These are phyloP conservation scores for Kodamaea plutei DNA, from an alignment of 1,139 yeast species.

Conservation along the genomic window DNA sequence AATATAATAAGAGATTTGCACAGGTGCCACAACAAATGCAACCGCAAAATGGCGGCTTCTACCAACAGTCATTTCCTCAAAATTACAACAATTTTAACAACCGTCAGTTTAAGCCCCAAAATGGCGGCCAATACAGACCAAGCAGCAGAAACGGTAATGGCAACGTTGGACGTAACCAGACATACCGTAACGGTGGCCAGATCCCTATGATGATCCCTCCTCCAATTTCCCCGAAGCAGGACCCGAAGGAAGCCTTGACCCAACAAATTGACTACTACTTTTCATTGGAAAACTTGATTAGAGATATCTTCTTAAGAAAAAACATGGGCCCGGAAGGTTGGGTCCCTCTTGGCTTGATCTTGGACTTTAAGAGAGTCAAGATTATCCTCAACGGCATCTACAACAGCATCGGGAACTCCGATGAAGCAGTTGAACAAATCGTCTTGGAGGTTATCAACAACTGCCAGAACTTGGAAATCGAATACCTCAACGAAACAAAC, in stretches of 20 bases:
- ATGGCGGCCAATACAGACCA: slow-evolving; percentile 25
- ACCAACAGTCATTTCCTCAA: slow-evolving; percentile 25
- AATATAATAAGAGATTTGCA: slow-evolving; percentile 13
- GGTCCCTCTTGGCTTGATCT: slow-evolving; percentile 59
- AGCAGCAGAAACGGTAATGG: slow-evolving; percentile 13
- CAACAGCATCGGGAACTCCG: slow-evolving; percentile 23
- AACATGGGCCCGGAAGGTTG: slow-evolving; percentile 77
- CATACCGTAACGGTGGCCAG: slow-evolving; percentile 19
- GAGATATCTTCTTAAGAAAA: slow-evolving; percentile 72
- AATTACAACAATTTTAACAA: slow-evolving; percentile 20
- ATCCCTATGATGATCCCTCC: slow-evolving; percentile 29
- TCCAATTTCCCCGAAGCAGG: slow-evolving; percentile 47
- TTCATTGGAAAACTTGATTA: slow-evolving; percentile 78
- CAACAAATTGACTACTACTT: slow-evolving; percentile 87
- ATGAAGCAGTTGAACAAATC: slow-evolving; percentile 21
- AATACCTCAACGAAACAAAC: slow-evolving; percentile 25
- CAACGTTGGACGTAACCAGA: slow-evolving; percentile 10
- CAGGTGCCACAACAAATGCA: slow-evolving; percentile 10
- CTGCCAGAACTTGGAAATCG: slow-evolving; percentile 39
- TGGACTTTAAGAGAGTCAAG: slow-evolving; percentile 71
- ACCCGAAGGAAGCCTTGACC: slow-evolving; percentile 45
- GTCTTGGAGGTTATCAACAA: slow-evolving; percentile 31
- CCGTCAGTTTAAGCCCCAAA: slow-evolving; percentile 15
- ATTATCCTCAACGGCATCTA: slow-evolving; percentile 44
- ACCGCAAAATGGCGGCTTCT: slow-evolving; percentile 22